These are phyloP conservation scores for Jamesozyma piceae DNA, from an alignment of 805 yeast species.

Conservation along the genomic window DNA sequence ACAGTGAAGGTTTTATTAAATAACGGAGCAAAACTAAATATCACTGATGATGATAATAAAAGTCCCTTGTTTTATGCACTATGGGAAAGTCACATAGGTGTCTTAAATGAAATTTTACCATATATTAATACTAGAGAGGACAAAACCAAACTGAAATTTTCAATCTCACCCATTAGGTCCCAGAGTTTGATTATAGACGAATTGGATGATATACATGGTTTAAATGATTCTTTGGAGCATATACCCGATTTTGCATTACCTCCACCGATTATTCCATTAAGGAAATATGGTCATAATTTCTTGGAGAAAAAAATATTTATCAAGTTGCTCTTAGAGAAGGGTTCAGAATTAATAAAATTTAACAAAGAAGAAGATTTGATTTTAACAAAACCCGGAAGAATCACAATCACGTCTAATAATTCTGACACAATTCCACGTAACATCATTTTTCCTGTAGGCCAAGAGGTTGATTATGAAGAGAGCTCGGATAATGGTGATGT, in stretches of 20 bases:
- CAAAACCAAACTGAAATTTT: slow-evolving; percentile 3
- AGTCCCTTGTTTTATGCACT: slow-evolving; percentile 83
- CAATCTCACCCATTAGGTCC: neutral
- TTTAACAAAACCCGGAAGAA: slow-evolving; percentile 59
- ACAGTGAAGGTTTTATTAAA: slow-evolving; percentile 64
- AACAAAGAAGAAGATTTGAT: slow-evolving; percentile 36
- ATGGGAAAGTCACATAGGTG: slow-evolving; percentile 88
- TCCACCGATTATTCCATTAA: slow-evolving; percentile 89
- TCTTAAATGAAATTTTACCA: slow-evolving; percentile 54
- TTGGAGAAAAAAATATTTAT: slow-evolving; percentile 81
- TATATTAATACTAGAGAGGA: slow-evolving; percentile 1
- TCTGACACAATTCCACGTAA: slow-evolving; percentile 85
- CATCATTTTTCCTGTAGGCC: slow-evolving; percentile 62
- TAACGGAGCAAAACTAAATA: slow-evolving; percentile 58
- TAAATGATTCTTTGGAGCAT: slow-evolving; percentile 35
- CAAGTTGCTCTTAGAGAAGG: slow-evolving; percentile 57
- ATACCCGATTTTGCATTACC: slow-evolving; percentile 90
- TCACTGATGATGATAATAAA: slow-evolving; percentile 70
- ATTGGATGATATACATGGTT: slow-evolving; percentile 4
- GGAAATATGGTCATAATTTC: slow-evolving; percentile 93
- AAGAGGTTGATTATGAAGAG: slow-evolving; percentile 4
- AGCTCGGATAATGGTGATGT: slow-evolving; percentile 26
- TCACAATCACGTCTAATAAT: slow-evolving; percentile 67
- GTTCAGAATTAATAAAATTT: slow-evolving; percentile 37
- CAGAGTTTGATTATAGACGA: slow-evolving; percentile 12